phyloP scores from a whole-genome alignment of 1,284 basidiomycete genomes.

The Cutaneotrichosporon cutaneum region DNA sequence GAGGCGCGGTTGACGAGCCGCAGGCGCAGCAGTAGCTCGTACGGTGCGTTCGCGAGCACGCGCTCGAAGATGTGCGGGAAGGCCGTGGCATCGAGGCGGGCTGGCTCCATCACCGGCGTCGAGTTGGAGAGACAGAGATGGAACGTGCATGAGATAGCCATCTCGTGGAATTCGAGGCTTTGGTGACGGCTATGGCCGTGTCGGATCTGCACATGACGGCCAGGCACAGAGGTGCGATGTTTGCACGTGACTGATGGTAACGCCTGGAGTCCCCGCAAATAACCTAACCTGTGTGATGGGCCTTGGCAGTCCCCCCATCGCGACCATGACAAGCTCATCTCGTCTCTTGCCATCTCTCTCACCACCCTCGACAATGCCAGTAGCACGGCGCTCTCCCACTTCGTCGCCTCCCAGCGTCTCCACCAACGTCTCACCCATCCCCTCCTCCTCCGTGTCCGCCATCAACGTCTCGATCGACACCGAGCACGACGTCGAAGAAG shows the following conservation, averaged over 20 bases:
- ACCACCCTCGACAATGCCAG: background rate
- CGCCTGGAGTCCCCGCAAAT: no score
- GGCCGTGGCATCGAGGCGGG: background rate
- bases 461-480: background rate
- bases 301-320: no score
- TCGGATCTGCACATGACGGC: no score
- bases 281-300: no score
- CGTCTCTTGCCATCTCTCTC: background rate
- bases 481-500: background rate
- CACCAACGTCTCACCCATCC: background rate
- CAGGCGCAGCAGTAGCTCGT: background rate
- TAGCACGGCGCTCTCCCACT: background rate
- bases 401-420: background rate
- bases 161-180: no score
- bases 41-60: background rate
- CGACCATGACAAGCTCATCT: no score
- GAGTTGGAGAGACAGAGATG: background rate
- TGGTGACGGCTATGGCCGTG: no score
- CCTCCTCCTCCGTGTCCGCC: background rate
- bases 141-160: no score
- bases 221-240: no score
- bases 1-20: background rate
- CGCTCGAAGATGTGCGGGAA: slow-evolving; percentile 3
- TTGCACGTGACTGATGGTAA: no score
- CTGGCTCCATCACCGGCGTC: background rate